These are phyloP conservation scores for Heritiera littoralis DNA, from an alignment of 345 rosid genomes.

Conservation along the genomic window DNA sequence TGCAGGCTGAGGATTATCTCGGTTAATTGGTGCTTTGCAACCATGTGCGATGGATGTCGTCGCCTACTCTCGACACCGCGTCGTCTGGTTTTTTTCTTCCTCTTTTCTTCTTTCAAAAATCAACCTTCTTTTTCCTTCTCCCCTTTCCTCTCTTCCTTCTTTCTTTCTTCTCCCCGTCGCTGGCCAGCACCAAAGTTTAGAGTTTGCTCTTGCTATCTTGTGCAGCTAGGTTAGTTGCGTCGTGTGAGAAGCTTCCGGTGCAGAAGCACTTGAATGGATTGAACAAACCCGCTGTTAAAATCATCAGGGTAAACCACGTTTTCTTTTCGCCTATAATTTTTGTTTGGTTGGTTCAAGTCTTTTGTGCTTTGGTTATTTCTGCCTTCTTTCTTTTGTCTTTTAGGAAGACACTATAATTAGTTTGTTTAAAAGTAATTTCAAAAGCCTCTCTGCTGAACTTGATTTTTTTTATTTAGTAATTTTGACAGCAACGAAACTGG, in stretches of 20 bases:
- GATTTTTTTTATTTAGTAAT: neutral
- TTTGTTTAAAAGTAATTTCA: neutral
- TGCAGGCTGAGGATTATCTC: too few relatives aligned
- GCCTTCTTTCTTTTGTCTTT: neutral
- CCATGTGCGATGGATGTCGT: too few relatives aligned
- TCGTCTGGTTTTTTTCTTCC: too few relatives aligned
- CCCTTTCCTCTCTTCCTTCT: too few relatives aligned
- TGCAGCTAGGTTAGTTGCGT: slow-evolving; percentile 61
- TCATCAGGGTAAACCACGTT: slow-evolving; percentile 60
- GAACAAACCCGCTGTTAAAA: slow-evolving; percentile 83
- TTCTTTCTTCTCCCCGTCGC: too few relatives aligned
- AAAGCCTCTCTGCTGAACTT: neutral
- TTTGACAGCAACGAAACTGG: slow-evolving; percentile 10
- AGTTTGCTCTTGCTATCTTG: slow-evolving; percentile 43
- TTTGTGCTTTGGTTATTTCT: slow-evolving; percentile 10
- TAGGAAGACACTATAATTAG: too few relatives aligned
- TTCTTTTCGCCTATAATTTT: neutral
- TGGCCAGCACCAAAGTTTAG: neutral
- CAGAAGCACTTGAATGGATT: slow-evolving; percentile 82
- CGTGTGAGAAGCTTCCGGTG: slow-evolving; percentile 73
- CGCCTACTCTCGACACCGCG: too few relatives aligned
- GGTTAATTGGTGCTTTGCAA: too few relatives aligned
- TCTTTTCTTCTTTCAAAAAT: too few relatives aligned
- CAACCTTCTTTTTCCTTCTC: too few relatives aligned
- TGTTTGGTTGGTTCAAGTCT: slow-evolving; percentile 1